Evolutionary conservation across 192 early-diverging fungal species (phyloP).

Genomic region (Coemansia sp.): DNA sequence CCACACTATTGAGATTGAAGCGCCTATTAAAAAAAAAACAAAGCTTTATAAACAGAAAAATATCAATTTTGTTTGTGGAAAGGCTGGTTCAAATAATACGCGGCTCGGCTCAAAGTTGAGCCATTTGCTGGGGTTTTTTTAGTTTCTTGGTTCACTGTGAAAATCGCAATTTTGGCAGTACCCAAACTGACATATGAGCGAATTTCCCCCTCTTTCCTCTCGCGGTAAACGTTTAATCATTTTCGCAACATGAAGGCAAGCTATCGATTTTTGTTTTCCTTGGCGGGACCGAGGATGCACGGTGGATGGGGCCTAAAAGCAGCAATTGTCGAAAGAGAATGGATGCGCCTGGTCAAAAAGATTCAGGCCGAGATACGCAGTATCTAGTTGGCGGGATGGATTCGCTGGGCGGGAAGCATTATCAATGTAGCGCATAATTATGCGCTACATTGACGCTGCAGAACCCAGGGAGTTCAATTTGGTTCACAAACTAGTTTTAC

Average conservation of each 20-base stretch:
- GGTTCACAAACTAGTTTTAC: too few relatives aligned
- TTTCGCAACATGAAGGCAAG: slow-evolving; percentile 5
- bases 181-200: not conserved
- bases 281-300: not conserved
- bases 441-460: too few relatives aligned
- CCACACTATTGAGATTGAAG: not conserved
- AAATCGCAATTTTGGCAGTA: too few relatives aligned
- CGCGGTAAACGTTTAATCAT: slow-evolving; percentile 1
- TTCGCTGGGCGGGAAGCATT: not conserved
- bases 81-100: too few relatives aligned
- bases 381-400: not conserved
- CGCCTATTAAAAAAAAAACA: slow-evolving; percentile 4
- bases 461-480: too few relatives aligned
- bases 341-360: not conserved
- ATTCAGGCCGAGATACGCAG: not conserved
- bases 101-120: too few relatives aligned
- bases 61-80: too few relatives aligned
- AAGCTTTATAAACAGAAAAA: not conserved
- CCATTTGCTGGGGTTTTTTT: too few relatives aligned
- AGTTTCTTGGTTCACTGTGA: too few relatives aligned
- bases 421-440: too few relatives aligned
- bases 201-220: slow-evolving; percentile 4
- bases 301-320: not conserved
- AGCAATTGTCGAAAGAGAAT: not conserved
- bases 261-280: not conserved